These are phyloP conservation scores for Haplosporangium gracile DNA, from an alignment of 192 early-diverging fungal species.

Conservation along the genomic window DNA sequence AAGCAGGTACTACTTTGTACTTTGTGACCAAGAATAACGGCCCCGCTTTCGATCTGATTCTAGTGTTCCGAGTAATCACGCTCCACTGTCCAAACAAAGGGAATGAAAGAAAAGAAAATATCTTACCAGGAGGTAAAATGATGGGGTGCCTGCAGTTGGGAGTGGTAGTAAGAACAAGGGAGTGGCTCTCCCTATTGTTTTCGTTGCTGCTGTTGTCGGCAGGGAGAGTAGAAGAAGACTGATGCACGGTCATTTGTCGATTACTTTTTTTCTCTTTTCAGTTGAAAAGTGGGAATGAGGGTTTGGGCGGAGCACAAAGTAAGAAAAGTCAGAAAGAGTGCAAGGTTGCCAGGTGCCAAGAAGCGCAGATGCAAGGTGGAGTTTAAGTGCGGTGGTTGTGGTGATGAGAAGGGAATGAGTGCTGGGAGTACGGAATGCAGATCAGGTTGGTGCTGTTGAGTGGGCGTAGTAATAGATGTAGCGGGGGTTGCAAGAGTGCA, in stretches of 20 bases:
- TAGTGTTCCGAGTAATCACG: neutral
- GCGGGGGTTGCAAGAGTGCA: neutral
- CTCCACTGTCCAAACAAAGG: neutral
- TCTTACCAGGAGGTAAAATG: conserved; percentile 22
- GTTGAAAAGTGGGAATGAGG: neutral
- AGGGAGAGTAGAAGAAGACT: neutral
- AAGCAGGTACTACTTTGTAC: neutral
- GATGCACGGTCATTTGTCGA: neutral
- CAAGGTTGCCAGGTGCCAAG: neutral
- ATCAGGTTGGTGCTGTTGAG: neutral
- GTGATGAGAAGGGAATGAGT: neutral
- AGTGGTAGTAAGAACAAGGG: neutral
- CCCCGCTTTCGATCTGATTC: neutral
- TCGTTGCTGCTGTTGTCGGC: neutral
- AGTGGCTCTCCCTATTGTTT: neutral
- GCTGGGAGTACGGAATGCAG: neutral
- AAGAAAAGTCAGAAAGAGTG: neutral
- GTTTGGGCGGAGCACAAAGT: neutral
- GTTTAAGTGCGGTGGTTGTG: neutral
- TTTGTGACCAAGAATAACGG: neutral
- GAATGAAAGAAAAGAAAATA: neutral
- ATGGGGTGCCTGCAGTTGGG: conserved; percentile 9
- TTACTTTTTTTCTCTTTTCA: neutral
- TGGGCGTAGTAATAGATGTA: conserved; percentile 10
- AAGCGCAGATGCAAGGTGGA: neutral